These are phyloP conservation scores for Panicum miliaceum DNA, from an alignment of 176 grass and related monocot species.

Conservation along the genomic window DNA sequence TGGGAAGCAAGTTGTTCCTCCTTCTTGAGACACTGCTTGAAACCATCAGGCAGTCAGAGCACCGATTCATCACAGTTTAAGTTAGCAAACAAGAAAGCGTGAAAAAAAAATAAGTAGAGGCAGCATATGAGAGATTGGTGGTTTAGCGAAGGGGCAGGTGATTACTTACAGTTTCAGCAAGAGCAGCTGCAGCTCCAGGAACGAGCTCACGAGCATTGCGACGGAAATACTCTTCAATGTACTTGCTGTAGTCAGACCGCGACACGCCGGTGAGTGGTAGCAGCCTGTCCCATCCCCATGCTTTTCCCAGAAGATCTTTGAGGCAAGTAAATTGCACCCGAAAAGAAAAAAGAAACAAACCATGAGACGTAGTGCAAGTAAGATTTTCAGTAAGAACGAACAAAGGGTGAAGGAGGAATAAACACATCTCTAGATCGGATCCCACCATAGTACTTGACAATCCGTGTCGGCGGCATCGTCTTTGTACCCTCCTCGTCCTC, in stretches of 20 bases:
- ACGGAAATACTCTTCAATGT: slow-evolving; percentile 6
- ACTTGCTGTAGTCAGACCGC: neutral
- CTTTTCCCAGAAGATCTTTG: too few species aligned
- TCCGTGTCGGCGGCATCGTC: neutral
- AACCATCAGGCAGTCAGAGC: neutral
- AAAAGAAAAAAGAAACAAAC: too few species aligned
- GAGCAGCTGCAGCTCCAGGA: neutral
- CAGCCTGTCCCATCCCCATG: slow-evolving; percentile 1
- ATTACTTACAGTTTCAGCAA: neutral
- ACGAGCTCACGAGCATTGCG: neutral
- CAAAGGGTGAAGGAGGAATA: neutral
- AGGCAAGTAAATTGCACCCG: too few species aligned
- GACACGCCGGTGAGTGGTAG: neutral
- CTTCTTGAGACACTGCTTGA: slow-evolving; percentile 21
- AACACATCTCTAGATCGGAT: neutral
- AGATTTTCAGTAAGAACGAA: neutral
- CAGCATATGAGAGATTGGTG: neutral
- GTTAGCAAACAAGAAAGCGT: neutral
- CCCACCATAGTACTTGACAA: neutral
- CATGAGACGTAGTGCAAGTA: too few species aligned
- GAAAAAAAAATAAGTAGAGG: neutral
- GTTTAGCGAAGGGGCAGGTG: neutral
- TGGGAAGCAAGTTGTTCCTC: neutral
- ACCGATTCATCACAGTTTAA: neutral
- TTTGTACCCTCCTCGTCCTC: neutral